Base-by-base conservation (phyloP, 2,329 filamentous ascomycete species). In the Aureobasidium zeae region DNA sequence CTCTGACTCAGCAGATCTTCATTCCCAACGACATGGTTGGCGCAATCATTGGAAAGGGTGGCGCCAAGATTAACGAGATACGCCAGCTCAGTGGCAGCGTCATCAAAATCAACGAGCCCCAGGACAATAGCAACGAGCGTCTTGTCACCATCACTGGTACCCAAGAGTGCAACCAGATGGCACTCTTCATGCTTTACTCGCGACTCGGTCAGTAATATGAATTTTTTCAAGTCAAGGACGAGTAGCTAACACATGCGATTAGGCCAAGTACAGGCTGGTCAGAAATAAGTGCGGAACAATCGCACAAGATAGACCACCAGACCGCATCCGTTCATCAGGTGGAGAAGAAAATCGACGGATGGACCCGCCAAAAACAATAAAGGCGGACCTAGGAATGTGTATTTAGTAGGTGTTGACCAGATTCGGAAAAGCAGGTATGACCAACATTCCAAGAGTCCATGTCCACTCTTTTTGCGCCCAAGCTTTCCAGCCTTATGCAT, bases 1-100 rank as follows among this genome's bases (percentile, higher is more conserved):
- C 88, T 38, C 72, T 96, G 58, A 98, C 91, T 3, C 91, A 98
- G 66, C 91, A 98, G 66, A 98, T 98, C 53, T 98, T 84, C 68
- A 98, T 98, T 56, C 91, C 91, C 47, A 98, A 98, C 61, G 91
- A 98, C 59, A 96, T 98, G 91, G 91, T 98, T 43, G 91, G 91
- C 51, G 91, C 91, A 45, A 98, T 98, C 57, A 98, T 98, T 56
- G 91, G 91, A 58, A 98, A 98, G 69, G 91, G 91, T 49, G 91
- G 91, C 52, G 85, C 87, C 45, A 98, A 98, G 76, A 98, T 98
- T 73, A 98, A 98, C 61, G 91, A 98, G 67, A 98, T 98, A 53
- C 81, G 91, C 54, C 87, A 95, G 63, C 79, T 98, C 56, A 93
- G 85, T 63, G 91, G 89, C 54, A 96, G 89, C 67, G 88, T 98